Percentiles rank a stretch among this genome's conserved stretches.
Conservation (phyloP, 2,329 filamentous ascomycete genomes). For the Pyricularia grisea region DNA sequence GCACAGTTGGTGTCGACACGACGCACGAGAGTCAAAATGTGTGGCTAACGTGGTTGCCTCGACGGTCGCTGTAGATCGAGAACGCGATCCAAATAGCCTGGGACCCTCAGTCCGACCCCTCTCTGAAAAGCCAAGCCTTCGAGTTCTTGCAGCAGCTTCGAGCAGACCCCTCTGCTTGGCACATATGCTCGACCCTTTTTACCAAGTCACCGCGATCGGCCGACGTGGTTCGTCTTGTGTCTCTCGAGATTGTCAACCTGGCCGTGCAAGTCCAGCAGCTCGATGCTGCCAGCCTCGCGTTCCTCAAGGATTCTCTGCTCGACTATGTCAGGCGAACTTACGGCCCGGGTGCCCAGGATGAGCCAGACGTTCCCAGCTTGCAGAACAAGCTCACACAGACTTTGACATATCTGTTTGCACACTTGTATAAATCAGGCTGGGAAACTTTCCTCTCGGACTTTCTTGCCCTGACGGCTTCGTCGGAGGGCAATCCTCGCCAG, state of each 20-base stretch:
- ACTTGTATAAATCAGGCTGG: conserved; percentile 81
- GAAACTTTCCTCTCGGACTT: conserved; percentile 87
- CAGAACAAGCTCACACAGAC: conserved; percentile 98
- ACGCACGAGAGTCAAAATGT: not conserved
- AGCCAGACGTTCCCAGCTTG: conserved; percentile 63
- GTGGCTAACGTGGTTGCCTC: conserved; percentile 1
- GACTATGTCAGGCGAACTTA: conserved; percentile 74
- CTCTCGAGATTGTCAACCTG: conserved; percentile 88
- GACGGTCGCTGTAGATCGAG: conserved; percentile 54
- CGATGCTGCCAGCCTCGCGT: conserved; percentile 60
- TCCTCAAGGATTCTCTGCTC: conserved; percentile 74
- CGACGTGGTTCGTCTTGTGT: conserved; percentile 81
- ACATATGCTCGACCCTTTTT: conserved; percentile 80
- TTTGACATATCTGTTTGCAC: conserved; percentile 84
- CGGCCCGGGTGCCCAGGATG: conserved; percentile 38
- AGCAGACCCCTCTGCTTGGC: conserved; percentile 77
- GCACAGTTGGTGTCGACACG: not conserved
- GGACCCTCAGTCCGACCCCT: conserved; percentile 66
- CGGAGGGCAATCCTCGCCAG: conserved; percentile 37
- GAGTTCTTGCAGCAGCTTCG: conserved; percentile 73
- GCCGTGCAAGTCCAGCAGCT: conserved; percentile 74
- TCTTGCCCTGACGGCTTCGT: conserved; percentile 58
- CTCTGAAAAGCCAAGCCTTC: conserved; percentile 73
- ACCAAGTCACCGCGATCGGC: conserved; percentile 64
- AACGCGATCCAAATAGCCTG: conserved; percentile 93